A percentile compares a stretch with the other conserved stretches of the same genome.
These are phyloP conservation scores for Coprinellus aureogranulatus DNA, from an alignment of 768 basidiomycete genomes.

Conservation along the genomic window DNA sequence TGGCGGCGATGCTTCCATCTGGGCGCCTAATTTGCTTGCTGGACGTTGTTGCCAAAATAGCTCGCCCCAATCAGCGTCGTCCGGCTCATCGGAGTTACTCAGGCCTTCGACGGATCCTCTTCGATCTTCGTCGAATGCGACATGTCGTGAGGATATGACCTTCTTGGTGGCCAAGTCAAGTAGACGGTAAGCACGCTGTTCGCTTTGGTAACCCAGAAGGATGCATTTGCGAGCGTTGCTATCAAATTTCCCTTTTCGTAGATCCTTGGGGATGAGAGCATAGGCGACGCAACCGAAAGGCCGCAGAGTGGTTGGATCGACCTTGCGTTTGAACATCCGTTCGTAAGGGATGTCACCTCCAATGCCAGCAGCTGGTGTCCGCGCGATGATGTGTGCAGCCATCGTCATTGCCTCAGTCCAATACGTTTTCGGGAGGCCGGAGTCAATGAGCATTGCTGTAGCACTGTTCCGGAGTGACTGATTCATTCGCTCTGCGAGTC, in stretches of 20 bases:
- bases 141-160: constrained; percentile 8
- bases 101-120: background rate
- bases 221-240: constrained; percentile 13
- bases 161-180: constrained; percentile 1
- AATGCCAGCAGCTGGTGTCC: constrained; percentile 17
- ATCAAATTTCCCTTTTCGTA: constrained; percentile 15
- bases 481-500: constrained; percentile 28
- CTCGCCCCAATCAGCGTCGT: background rate
- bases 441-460: constrained; percentile 21
- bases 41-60: background rate
- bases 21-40: too few relatives aligned
- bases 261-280: constrained; percentile 17
- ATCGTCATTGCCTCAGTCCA: constrained; percentile 23
- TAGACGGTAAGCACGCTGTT: constrained; percentile 15
- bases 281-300: constrained; percentile 16
- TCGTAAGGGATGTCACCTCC: constrained; percentile 18
- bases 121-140: constrained; percentile 6
- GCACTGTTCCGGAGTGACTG: constrained; percentile 21
- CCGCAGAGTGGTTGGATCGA: constrained; percentile 12
- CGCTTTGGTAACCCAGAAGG: constrained; percentile 14
- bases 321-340: constrained; percentile 10
- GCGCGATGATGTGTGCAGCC: constrained; percentile 19
- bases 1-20: too few relatives aligned
- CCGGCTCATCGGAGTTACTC: background rate
- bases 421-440: constrained; percentile 18